Conservation (phyloP, 73 alveolate genomes). For the Durusdinium trenchii region DNA sequence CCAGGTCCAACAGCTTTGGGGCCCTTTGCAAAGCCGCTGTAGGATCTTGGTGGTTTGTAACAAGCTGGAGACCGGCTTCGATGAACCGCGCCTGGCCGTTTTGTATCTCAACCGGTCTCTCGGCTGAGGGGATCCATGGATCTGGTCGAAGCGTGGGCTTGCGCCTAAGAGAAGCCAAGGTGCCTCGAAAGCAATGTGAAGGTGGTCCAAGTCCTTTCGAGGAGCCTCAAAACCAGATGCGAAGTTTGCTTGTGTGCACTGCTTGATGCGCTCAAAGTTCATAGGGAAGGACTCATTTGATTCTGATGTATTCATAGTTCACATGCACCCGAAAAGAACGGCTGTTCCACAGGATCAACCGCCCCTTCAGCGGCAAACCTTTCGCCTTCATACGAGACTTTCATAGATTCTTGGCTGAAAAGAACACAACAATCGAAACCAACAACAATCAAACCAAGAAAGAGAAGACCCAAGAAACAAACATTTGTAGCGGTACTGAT, state of each 20-base stretch:
- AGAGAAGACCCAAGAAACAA: too few species aligned
- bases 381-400: constrained; percentile 52
- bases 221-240: neutral
- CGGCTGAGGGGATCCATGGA: neutral
- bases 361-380: constrained; percentile 27
- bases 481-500: too few species aligned
- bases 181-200: constrained; percentile 54
- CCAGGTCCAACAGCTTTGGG: too few species aligned
- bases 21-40: too few species aligned
- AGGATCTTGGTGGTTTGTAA: constrained; percentile 88
- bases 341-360: constrained; percentile 38
- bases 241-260: neutral
- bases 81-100: constrained; percentile 66
- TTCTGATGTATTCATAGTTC: neutral
- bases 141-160: neutral
- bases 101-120: constrained; percentile 58
- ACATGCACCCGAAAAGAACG: neutral
- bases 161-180: neutral
- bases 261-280: neutral
- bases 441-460: too few species aligned
- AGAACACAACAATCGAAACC: too few species aligned
- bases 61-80: constrained; percentile 91
- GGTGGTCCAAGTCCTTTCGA: constrained; percentile 73
- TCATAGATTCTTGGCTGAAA: constrained; percentile 5
- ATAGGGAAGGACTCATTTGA: neutral